phyloP scores from a whole-genome alignment of 106 monocot species.

The Dactylorhiza incarnata region DNA sequence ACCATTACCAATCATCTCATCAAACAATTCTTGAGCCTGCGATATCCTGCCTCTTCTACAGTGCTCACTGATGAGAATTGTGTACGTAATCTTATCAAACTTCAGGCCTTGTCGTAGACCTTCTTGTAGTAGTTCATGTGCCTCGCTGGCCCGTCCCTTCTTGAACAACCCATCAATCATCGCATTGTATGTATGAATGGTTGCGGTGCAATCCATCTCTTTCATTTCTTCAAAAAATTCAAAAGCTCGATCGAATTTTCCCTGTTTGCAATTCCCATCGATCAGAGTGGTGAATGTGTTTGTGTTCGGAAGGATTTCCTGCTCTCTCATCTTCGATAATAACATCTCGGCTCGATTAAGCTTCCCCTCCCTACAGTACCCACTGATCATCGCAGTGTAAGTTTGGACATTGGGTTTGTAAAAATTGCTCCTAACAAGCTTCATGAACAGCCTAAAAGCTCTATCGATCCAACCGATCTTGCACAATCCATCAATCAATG shows the following conservation, averaged over 20 bases:
- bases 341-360: slow-evolving; percentile 86
- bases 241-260: slow-evolving; percentile 55
- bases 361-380: slow-evolving; percentile 86
- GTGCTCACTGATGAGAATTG: slow-evolving; percentile 70
- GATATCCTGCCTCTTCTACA: slow-evolving; percentile 48
- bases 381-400: slow-evolving; percentile 89
- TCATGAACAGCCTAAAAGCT: slow-evolving; percentile 88
- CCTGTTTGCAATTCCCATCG: slow-evolving; percentile 74
- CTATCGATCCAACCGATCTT: slow-evolving; percentile 97
- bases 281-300: slow-evolving; percentile 80
- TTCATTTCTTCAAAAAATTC: slow-evolving; percentile 58
- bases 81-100: slow-evolving; percentile 75
- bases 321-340: slow-evolving; percentile 69
- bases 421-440: slow-evolving; percentile 68
- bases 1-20: slow-evolving; percentile 49
- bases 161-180: slow-evolving; percentile 63
- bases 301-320: slow-evolving; percentile 60
- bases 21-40: slow-evolving; percentile 58
- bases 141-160: slow-evolving; percentile 51
- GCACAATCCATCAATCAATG: slow-evolving; percentile 76
- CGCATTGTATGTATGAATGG: slow-evolving; percentile 78
- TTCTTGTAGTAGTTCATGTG: slow-evolving; percentile 46
- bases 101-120: slow-evolving; percentile 30
- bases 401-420: slow-evolving; percentile 91
- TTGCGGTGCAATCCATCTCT: slow-evolving; percentile 45